Conservation (phyloP, 31 red algal genomes). For the Odonthalia washingtoniensis region DNA sequence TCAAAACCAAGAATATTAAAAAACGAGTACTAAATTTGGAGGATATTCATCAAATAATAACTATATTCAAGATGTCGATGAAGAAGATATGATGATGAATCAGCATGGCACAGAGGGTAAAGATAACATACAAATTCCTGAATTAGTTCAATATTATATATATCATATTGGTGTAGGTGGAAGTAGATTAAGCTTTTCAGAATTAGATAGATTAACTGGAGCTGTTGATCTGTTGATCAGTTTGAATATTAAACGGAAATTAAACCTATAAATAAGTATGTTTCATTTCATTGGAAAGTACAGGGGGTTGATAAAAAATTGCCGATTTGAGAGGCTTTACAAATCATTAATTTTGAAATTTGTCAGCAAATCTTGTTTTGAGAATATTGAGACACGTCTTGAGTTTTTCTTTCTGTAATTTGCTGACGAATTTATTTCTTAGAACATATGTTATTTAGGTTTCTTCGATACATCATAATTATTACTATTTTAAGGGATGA, state of each 20-base stretch:
- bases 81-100: too few relatives aligned
- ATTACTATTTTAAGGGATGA: neutral
- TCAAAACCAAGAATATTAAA: conserved; percentile 33
- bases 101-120: conserved; percentile 23
- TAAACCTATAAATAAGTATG: conserved; percentile 72
- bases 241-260: conserved; percentile 79
- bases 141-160: conserved; percentile 74
- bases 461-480: too few relatives aligned
- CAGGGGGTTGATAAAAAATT: conserved; percentile 38
- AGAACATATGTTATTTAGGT: neutral
- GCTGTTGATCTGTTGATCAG: conserved; percentile 50
- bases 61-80: conserved; percentile 12
- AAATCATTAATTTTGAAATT: neutral
- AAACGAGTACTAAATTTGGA: conserved; percentile 35
- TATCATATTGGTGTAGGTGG: conserved; percentile 56
- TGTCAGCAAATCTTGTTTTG: too few relatives aligned
- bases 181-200: conserved; percentile 73
- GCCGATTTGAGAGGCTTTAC: neutral
- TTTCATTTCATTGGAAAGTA: conserved; percentile 50
- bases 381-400: too few relatives aligned
- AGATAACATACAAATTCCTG: conserved; percentile 67
- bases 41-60: conserved; percentile 20
- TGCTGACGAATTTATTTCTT: neutral
- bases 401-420: neutral
- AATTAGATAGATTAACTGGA: conserved; percentile 63